These are phyloP conservation scores for Xylariales sp. DNA, from an alignment of 2,329 filamentous ascomycete species.

Conservation along the genomic window DNA sequence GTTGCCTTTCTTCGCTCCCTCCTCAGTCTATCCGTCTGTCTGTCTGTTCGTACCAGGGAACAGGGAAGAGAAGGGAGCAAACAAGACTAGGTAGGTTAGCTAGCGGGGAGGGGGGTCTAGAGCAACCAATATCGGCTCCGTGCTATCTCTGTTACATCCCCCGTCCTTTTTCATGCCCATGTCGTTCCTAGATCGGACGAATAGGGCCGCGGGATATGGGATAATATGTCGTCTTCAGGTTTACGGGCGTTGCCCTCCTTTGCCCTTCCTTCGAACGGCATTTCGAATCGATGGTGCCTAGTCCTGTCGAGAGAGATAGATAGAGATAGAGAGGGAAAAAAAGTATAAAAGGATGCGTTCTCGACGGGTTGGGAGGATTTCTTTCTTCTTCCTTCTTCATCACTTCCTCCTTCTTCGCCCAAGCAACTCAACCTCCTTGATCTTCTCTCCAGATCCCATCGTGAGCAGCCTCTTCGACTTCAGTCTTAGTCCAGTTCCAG, in stretches of 20 bases:
- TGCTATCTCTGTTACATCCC: slow-evolving; percentile 29
- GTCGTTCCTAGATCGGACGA: slow-evolving; percentile 38
- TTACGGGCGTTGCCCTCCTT: slow-evolving; percentile 3
- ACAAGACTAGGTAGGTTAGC: slow-evolving; percentile 7
- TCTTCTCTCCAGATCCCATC: slow-evolving; percentile 40
- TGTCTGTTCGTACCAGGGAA: slow-evolving; percentile 6
- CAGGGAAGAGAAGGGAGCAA: slow-evolving; percentile 26
- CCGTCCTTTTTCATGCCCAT: slow-evolving; percentile 16
- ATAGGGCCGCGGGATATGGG: slow-evolving; percentile 31
- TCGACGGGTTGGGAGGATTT: slow-evolving; percentile 57
- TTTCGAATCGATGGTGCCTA: slow-evolving; percentile 18
- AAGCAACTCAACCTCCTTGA: slow-evolving; percentile 41
- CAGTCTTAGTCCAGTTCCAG: slow-evolving; percentile 30
- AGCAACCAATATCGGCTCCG: slow-evolving; percentile 19
- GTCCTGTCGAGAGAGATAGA: no score
- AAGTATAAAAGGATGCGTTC: slow-evolving; percentile 73
- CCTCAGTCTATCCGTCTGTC: slow-evolving; percentile 5
- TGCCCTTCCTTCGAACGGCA: slow-evolving; percentile 13
- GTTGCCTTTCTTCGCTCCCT: slow-evolving; percentile 3
- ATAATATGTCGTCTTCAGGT: slow-evolving; percentile 12
- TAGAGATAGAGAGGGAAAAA: slow-evolving; percentile 45
- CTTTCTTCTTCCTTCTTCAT: slow-evolving; percentile 65
- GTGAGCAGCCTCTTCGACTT: slow-evolving; percentile 32
- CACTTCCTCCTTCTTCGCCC: slow-evolving; percentile 56
- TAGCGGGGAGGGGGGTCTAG: slow-evolving; percentile 22